Base-by-base conservation (phyloP, 1,284 basidiomycete genomes). In the Ganoderma meredithae region DNA sequence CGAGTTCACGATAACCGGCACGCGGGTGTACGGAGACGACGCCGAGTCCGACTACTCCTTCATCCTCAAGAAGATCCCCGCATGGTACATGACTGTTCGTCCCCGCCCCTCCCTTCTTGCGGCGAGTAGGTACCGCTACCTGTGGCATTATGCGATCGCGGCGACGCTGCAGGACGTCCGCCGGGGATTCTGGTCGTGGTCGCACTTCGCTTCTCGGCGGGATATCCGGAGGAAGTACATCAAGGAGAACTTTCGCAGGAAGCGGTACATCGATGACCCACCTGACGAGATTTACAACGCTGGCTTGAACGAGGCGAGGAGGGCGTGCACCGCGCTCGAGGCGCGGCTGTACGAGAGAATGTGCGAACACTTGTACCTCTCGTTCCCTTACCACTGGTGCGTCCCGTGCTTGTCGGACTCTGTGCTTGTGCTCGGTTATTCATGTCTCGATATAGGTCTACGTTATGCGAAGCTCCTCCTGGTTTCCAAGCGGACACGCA, bases 81-180 rank as follows among this genome's bases (percentile, higher is more conserved):
- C 66, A 0, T 60, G 55, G 17, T 27, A 60, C 36, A 49, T 70
- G 61, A 33, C 27, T 4, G 58, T 65, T 19, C 60, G 64, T 13
- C 66, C 69, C 3, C 33, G 55, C 10, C 65, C 65, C 2, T 7
- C 19, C 9, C 6, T 56, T 13, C 27, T 69, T 6, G 13, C 56
- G 13, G 36, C 44, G 15, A 43, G 59, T 36, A 63, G 25, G 52
- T 39, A 43, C 22, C 66, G 68, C 9, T 68, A 71, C 1, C 59
- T 77, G 17, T 78, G 76, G 76, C 68, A 60, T 3, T 78, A 74
- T 36, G 78, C 76, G 8, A 66, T 74, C 27, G n/a, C 66, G 9
- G 71, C 73, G 0, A 63, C 69, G 17, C 6, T 69, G 17, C 56
- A 69, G n/a, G 71, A 75, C 27, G 56, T 74, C 9, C 72, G 73